Evolutionary conservation across 768 basidiomycete species (phyloP), one percentile per base, ranked within the genome.

Genomic region (Suillus cothurnatus): DNA sequence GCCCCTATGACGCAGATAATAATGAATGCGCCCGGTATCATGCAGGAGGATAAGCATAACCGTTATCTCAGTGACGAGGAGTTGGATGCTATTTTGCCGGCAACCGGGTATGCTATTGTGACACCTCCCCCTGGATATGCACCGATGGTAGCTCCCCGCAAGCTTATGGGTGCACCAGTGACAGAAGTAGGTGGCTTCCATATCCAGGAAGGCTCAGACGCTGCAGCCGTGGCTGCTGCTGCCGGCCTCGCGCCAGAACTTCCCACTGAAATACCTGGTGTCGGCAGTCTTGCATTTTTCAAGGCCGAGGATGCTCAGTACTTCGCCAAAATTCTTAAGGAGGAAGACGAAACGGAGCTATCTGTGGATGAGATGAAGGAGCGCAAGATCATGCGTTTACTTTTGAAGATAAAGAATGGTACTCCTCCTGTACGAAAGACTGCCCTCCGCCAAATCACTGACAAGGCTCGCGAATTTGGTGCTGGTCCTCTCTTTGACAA

Each of bases 371-470:
- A 99, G 81, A 92, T 99, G 88, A 99, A 99, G 81, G 97, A 99
- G 81, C 89, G 97, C 74, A 99, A 99, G 79, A 99, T 99, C 71
- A 98, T 99, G 96, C 91, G 97, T 31, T 81, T 99, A 28, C 82
- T 99, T 61, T 85, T 99, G 71, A 99, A 99, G 80, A 99, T 99
- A 80, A 99, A 99, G 84, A 99, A 99, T 74, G 97, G 97, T 58
- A 99, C 97, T 3, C 97, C 97, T 32, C 97, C 97, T 14, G 95
- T 98, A 65, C 91, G 97, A 64, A 99, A 99, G 79, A 95, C 97
- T 2, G 97, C 97, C 15, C 88, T 99, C 43, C 88, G 97, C 61
- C 97, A 99, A 75, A 99, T 99, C 72, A 99, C 97, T 19, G 97
- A 99, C 84, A 97, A 98, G 76, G 97, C 97, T 67, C 91, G 97